These are phyloP conservation scores for Haematococcus lacustris DNA, from an alignment of 139 green algal species.

Conservation along the genomic window DNA sequence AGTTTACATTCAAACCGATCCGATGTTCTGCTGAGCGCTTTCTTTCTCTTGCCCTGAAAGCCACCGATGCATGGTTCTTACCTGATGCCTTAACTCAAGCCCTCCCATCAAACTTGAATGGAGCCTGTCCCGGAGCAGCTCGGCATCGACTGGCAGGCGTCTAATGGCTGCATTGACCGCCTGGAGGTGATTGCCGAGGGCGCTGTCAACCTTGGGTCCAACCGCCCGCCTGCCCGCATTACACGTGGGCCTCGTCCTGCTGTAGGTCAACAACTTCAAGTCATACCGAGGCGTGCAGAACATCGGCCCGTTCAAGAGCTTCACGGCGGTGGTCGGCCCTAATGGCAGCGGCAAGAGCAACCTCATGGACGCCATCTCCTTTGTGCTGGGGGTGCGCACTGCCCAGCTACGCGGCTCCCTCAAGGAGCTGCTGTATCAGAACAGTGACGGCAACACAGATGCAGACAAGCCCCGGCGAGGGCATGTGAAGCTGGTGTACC, in stretches of 20 bases:
- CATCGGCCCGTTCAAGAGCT: slow-evolving; percentile 89
- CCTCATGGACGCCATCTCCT: slow-evolving; percentile 98
- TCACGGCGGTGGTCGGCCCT: slow-evolving; percentile 93
- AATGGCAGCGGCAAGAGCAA: slow-evolving; percentile 95
- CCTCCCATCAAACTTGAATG: not conserved
- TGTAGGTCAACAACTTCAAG: slow-evolving; percentile 94
- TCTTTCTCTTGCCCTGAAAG: too few species aligned
- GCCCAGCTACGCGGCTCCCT: slow-evolving; percentile 75
- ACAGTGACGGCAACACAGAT: slow-evolving; percentile 31
- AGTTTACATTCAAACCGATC: too few species aligned
- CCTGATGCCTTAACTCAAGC: too few species aligned
- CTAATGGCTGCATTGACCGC: slow-evolving; percentile 3
- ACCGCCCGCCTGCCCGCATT: too few species aligned
- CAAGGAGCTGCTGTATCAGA: slow-evolving; percentile 88
- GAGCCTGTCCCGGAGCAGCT: not conserved
- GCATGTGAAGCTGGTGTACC: slow-evolving; percentile 71
- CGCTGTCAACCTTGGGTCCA: not conserved
- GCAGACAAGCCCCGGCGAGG: slow-evolving; percentile 37
- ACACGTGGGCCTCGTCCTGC: slow-evolving; percentile 45
- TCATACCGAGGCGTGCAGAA: slow-evolving; percentile 76
- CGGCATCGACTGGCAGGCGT: not conserved
- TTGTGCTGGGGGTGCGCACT: slow-evolving; percentile 91
- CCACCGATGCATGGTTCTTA: too few species aligned
- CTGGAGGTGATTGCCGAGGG: not conserved
- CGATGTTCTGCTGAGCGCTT: too few species aligned